Evolutionary conservation across 2,329 filamentous ascomycete species (phyloP).

Genomic region (Cercospora sp.): DNA sequence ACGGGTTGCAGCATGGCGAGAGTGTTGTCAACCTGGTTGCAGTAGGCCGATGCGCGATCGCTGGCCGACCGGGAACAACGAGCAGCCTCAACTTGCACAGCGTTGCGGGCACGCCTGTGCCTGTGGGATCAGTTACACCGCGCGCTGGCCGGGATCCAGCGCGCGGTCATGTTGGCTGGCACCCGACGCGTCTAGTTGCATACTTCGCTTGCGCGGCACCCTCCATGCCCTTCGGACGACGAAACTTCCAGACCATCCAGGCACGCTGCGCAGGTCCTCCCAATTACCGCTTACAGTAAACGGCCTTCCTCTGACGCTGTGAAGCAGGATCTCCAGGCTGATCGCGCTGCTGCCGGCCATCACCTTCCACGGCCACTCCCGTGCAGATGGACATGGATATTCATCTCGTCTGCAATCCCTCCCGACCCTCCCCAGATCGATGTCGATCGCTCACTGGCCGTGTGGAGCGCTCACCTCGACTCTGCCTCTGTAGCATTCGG

Average conservation of each 20-base stretch:
- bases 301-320: not conserved
- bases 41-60: slow-evolving; percentile 5
- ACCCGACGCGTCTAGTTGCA: slow-evolving; percentile 8
- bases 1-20: not conserved
- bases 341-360: slow-evolving; percentile 17
- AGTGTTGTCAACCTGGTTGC: not conserved
- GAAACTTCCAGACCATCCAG: slow-evolving; percentile 19
- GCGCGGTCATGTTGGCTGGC: not conserved
- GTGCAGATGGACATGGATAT: slow-evolving; percentile 14
- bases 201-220: slow-evolving; percentile 8
- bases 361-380: slow-evolving; percentile 22
- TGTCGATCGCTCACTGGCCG: slow-evolving; percentile 19
- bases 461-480: not conserved
- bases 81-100: slow-evolving; percentile 10
- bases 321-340: slow-evolving; percentile 16
- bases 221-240: not conserved
- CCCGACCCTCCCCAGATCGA: slow-evolving; percentile 25
- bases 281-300: not conserved
- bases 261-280: not conserved
- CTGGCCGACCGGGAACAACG: not conserved
- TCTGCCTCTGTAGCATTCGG: slow-evolving; percentile 10
- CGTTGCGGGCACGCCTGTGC: slow-evolving; percentile 3
- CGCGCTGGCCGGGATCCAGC: not conserved
- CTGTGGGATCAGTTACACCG: not conserved
- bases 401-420: slow-evolving; percentile 23